Evolutionary conservation across 768 basidiomycete species (phyloP).

Genomic region (Suillus decipiens): DNA sequence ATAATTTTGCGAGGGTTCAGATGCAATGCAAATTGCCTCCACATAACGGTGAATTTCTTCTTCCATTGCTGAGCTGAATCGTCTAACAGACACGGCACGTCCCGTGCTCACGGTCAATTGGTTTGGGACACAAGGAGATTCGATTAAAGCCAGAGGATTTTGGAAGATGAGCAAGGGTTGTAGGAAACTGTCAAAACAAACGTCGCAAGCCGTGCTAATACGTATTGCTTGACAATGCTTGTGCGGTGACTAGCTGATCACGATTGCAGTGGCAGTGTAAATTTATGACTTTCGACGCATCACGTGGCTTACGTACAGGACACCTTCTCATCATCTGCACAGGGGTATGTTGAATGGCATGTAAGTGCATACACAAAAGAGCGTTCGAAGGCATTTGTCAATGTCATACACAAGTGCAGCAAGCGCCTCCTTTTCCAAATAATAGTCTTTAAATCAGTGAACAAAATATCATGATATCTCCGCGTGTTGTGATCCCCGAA

Average conservation of each 20-base stretch:
- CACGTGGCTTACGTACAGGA: conserved; percentile 4
- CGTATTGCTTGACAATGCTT: not conserved
- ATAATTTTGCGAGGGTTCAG: conserved; percentile 68
- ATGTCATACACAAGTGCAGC: conserved; percentile 33
- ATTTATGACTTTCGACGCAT: conserved; percentile 1
- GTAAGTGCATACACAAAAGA: not conserved
- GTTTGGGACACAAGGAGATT: not conserved
- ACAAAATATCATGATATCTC: conserved; percentile 21
- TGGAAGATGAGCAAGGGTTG: not conserved
- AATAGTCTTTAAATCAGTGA: conserved; percentile 10
- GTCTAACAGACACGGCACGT: conserved; percentile 21
- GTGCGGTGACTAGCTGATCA: conserved; percentile 5
- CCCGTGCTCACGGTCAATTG: conserved; percentile 16
- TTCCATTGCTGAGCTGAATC: conserved; percentile 51
- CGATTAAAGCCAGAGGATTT: not conserved
- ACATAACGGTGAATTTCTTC: conserved; percentile 75
- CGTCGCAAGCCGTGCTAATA: not conserved
- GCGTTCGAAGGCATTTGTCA: conserved; percentile 8
- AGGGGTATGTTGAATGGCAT: not conserved
- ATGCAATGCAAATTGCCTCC: conserved; percentile 87
- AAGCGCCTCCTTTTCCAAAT: not conserved
- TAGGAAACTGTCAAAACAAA: not conserved
- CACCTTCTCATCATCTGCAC: not conserved
- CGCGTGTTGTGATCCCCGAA: conserved; percentile 23
- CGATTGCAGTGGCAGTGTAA: conserved; percentile 9